These are phyloP conservation scores for Penicillium sp. DNA, from an alignment of 2,329 filamentous ascomycete genomes.

Conservation along the genomic window DNA sequence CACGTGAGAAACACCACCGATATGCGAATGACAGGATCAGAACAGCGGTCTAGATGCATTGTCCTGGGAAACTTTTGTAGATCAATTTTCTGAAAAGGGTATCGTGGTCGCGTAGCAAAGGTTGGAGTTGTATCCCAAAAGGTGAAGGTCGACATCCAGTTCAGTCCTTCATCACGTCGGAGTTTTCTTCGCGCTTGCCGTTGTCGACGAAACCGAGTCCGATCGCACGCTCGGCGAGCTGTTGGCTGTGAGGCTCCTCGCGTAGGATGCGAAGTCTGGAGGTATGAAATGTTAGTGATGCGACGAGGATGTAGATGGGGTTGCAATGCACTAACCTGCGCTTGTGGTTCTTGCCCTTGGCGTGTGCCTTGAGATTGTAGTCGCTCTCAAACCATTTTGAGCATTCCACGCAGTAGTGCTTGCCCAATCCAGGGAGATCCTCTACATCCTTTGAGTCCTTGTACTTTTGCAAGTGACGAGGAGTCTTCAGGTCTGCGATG, in stretches of 20 bases:
- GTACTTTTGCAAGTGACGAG: slow-evolving; percentile 75
- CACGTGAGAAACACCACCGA: slow-evolving; percentile 23
- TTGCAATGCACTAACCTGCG: slow-evolving; percentile 57
- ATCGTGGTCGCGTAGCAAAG: slow-evolving; percentile 14
- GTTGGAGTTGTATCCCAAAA: slow-evolving; percentile 5
- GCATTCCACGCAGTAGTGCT: slow-evolving; percentile 86
- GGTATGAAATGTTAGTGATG: slow-evolving; percentile 10
- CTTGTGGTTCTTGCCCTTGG: slow-evolving; percentile 89
- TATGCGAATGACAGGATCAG: slow-evolving; percentile 9
- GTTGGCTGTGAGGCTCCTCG: slow-evolving; percentile 81
- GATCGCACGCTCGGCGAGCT: slow-evolving; percentile 75
- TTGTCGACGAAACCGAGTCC: slow-evolving; percentile 67
- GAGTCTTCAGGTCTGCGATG: slow-evolving; percentile 71
- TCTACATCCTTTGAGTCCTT: slow-evolving; percentile 75
- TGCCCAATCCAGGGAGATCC: slow-evolving; percentile 81
- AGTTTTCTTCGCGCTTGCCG: slow-evolving; percentile 43
- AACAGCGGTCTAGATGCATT: slow-evolving; percentile 1
- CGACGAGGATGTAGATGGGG: background rate
- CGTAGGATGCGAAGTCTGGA: slow-evolving; percentile 72
- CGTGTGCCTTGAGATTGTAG: slow-evolving; percentile 68
- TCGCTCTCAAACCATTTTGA: slow-evolving; percentile 95
- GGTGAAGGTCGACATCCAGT: background rate
- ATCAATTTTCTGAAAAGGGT: slow-evolving; percentile 9
- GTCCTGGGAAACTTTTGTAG: slow-evolving; percentile 4
- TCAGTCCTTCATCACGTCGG: slow-evolving; percentile 44